phyloP scores from a whole-genome alignment of 345 rosid species.

The Leavenworthia alabamica region DNA sequence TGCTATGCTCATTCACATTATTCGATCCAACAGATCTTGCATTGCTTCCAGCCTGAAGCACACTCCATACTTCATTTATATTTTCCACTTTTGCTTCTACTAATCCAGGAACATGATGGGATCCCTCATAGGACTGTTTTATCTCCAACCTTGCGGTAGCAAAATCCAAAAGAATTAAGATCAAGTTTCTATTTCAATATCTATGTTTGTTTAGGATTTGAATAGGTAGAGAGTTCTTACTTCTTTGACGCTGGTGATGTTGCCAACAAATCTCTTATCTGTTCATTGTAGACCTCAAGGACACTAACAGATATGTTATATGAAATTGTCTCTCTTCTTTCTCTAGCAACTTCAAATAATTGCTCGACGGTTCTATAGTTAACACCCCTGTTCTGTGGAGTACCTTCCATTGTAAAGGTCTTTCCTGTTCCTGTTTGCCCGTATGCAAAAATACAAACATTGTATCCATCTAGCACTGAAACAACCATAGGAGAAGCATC shows the following conservation, averaged over 20 bases:
- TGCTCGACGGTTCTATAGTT: conserved; percentile 87
- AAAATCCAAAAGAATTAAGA: background rate
- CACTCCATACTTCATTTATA: conserved; percentile 78
- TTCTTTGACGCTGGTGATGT: conserved; percentile 71
- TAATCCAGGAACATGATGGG: conserved; percentile 82
- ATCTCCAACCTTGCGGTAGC: conserved; percentile 71
- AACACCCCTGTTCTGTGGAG: conserved; percentile 76
- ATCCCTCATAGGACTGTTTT: conserved; percentile 80
- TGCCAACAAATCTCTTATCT: conserved; percentile 84
- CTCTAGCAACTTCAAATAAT: conserved; percentile 62
- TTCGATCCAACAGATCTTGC: conserved; percentile 96
- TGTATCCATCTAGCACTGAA: conserved; percentile 92
- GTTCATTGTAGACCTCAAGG: conserved; percentile 96
- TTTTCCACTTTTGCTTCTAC: conserved; percentile 74
- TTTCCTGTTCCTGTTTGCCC: conserved; percentile 99
- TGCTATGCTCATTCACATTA: conserved; percentile 93
- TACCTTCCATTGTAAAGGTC: conserved; percentile 98
- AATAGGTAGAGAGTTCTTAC: conserved; percentile 32
- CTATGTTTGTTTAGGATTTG: background rate
- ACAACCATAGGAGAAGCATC: conserved; percentile 87
- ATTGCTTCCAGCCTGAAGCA: conserved; percentile 82
- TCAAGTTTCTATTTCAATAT: background rate
- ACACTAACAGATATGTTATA: conserved; percentile 85
- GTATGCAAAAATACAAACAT: conserved; percentile 93
- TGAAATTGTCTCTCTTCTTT: conserved; percentile 64